A percentile compares a stretch with the other conserved stretches of the same genome.
Conservation (phyloP, 805 yeast genomes). For the Saturnispora silvae region DNA sequence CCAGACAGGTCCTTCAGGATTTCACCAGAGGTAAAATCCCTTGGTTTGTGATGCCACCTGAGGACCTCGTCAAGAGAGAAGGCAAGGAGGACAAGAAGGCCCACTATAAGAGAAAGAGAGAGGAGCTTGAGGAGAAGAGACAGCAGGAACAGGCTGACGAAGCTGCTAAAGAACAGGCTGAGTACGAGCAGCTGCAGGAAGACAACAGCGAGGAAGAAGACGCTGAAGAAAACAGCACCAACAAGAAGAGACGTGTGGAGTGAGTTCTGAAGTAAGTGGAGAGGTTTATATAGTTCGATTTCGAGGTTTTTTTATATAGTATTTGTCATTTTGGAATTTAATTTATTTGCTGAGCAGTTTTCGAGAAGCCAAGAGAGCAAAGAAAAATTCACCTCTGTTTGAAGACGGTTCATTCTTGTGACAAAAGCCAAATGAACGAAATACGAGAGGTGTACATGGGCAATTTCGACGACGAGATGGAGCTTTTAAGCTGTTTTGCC, state of each 20-base stretch:
- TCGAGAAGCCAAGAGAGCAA: too few relatives aligned
- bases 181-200: constrained; percentile 16
- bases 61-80: constrained; percentile 45
- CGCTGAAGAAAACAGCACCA: constrained; percentile 12
- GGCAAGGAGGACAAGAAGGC: constrained; percentile 47
- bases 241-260: not conserved
- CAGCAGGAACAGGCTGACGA: constrained; percentile 16
- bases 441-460: constrained; percentile 65
- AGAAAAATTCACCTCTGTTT: too few relatives aligned
- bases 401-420: too few relatives aligned
- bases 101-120: constrained; percentile 41
- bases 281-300: not conserved
- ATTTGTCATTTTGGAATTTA: too few relatives aligned
- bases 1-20: constrained; percentile 84
- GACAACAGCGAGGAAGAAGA: constrained; percentile 15
- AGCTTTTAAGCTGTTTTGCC: constrained; percentile 46
- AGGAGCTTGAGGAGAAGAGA: constrained; percentile 32
- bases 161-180: constrained; percentile 19
- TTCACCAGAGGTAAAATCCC: constrained; percentile 97
- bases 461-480: constrained; percentile 59
- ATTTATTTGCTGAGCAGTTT: too few relatives aligned
- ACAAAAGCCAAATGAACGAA: constrained; percentile 9
- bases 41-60: constrained; percentile 95
- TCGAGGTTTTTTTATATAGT: too few relatives aligned
- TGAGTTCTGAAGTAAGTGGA: not conserved